phyloP scores from a whole-genome alignment of 1,284 basidiomycete species.

The Ustilago tritici region DNA sequence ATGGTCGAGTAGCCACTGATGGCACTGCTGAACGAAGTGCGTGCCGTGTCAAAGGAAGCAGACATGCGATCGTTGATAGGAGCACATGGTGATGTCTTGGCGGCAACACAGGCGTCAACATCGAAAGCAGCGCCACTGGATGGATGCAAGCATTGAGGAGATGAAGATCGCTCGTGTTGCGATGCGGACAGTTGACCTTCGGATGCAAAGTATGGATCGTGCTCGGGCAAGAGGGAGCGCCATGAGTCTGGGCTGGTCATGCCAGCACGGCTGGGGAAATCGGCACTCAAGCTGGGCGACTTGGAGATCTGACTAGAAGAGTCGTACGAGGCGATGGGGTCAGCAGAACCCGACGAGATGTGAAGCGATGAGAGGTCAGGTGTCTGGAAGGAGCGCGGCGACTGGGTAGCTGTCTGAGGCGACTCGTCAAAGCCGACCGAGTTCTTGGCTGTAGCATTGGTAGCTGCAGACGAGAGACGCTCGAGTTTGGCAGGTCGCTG shows the following conservation, averaged over 20 bases:
- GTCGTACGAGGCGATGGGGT: background rate
- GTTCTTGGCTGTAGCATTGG: conserved; percentile 29
- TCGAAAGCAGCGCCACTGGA: conserved; percentile 16
- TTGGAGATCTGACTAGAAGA: conserved; percentile 6
- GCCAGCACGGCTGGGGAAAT: conserved; percentile 14
- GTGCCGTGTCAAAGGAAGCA: conserved; percentile 21
- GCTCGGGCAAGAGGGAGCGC: conserved; percentile 54
- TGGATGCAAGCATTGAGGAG: conserved; percentile 28
- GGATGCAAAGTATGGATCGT: conserved; percentile 58
- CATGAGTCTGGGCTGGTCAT: conserved; percentile 59
- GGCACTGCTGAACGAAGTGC: conserved; percentile 49
- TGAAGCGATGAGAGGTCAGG: conserved; percentile 15
- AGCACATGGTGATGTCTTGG: conserved; percentile 30
- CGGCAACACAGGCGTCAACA: conserved; percentile 27
- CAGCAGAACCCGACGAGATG: conserved; percentile 8
- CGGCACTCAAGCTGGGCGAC: conserved; percentile 18
- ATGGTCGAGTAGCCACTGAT: conserved; percentile 48
- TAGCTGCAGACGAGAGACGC: conserved; percentile 39
- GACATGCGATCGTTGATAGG: conserved; percentile 26
- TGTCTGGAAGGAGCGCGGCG: conserved; percentile 12
- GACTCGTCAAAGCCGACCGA: conserved; percentile 27
- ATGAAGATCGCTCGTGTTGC: conserved; percentile 16
- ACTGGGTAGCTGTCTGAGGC: conserved; percentile 30
- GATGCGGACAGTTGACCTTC: conserved; percentile 28
- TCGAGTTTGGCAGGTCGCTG: conserved; percentile 47